A percentile compares a stretch with the other conserved stretches of the same genome.
These are phyloP conservation scores for Vigna mungo DNA, from an alignment of 306 rosid species.

Conservation along the genomic window DNA sequence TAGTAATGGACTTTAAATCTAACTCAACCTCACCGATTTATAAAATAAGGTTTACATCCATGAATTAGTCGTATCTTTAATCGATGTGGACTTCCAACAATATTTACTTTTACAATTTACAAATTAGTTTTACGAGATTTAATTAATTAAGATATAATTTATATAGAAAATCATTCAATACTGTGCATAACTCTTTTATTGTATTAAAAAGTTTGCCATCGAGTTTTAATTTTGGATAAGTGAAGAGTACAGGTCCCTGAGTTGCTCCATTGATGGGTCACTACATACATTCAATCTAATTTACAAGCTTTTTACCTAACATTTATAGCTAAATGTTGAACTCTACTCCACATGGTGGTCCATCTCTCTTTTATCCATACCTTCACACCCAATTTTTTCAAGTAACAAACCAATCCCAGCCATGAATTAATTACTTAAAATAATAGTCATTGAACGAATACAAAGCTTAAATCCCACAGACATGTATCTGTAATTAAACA, in stretches of 20 bases:
- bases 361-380: slow-evolving; percentile 26
- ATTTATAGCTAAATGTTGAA: slow-evolving; percentile 25
- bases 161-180: neutral
- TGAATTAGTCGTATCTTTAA: too few species aligned
- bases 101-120: too few species aligned
- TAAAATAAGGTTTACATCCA: too few species aligned
- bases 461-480: neutral
- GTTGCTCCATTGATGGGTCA: neutral
- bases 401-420: slow-evolving; percentile 8
- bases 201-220: neutral
- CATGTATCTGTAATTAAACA: neutral
- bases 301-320: slow-evolving; percentile 10
- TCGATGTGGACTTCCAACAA: too few species aligned
- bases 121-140: too few species aligned
- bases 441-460: neutral
- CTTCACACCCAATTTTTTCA: slow-evolving; percentile 22
- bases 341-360: slow-evolving; percentile 53
- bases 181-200: neutral
- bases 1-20: too few species aligned
- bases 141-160: too few species aligned
- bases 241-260: neutral
- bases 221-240: neutral
- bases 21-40: too few species aligned
- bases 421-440: slow-evolving; percentile 1
- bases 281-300: neutral